Conservation (phyloP, 176 grass and related monocot species). For the Oryza coarctata region DNA sequence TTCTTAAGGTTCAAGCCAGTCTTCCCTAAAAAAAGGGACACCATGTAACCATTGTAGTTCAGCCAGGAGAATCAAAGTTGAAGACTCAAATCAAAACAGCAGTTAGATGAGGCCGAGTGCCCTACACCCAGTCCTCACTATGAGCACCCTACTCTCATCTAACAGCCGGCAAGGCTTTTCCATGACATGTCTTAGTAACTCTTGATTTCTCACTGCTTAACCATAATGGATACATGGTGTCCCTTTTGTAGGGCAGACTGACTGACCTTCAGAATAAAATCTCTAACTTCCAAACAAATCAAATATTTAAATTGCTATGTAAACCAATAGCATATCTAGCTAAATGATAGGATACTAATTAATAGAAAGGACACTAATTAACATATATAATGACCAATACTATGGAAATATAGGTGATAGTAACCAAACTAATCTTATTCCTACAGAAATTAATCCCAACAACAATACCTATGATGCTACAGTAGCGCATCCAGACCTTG, state of each 20-base stretch:
- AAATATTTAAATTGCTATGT: background rate
- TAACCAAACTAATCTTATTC: background rate
- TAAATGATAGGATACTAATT: too few relatives aligned
- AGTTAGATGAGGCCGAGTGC: too few relatives aligned
- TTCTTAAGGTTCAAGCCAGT: background rate
- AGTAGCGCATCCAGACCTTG: background rate
- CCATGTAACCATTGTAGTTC: background rate
- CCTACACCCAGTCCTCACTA: too few relatives aligned
- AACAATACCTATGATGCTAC: background rate
- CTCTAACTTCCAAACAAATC: background rate
- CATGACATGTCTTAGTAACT: too few relatives aligned
- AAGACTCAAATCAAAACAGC: background rate
- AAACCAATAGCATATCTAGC: background rate
- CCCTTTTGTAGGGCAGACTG: background rate
- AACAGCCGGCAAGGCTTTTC: too few relatives aligned
- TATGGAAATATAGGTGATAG: background rate
- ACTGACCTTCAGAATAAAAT: background rate
- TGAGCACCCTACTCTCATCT: too few relatives aligned
- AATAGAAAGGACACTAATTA: background rate
- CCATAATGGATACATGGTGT: background rate
- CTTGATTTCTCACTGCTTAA: too few relatives aligned
- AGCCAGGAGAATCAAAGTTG: background rate
- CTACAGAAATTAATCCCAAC: background rate
- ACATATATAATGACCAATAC: background rate
- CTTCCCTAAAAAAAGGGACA: background rate